Conservation (phyloP, 495 filamentous ascomycete species). For the Xylaria scruposa region DNA sequence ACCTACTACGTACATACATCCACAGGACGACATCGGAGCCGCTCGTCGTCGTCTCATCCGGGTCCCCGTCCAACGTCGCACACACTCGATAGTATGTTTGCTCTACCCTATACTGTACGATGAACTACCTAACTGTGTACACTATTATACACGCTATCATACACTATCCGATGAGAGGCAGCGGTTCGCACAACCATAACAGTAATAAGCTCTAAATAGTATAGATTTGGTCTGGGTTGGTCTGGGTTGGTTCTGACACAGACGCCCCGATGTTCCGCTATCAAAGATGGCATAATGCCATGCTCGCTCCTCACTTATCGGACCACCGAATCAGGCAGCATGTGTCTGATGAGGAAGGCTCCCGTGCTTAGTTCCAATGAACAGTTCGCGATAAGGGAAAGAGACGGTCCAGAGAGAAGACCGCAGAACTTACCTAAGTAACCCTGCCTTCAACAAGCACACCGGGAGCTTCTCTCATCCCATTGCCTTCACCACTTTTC, state of each 20-base stretch:
- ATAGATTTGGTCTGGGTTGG: neutral
- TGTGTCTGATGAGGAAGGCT: constrained; percentile 27
- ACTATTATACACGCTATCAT: neutral
- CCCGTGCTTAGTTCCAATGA: constrained; percentile 17
- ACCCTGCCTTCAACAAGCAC: constrained; percentile 16
- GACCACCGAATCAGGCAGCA: constrained; percentile 23
- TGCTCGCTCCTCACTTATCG: constrained; percentile 21
- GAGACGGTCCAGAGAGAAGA: constrained; percentile 12
- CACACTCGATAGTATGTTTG: constrained; percentile 6
- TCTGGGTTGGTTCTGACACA: constrained; percentile 1
- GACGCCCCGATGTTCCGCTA: constrained; percentile 21
- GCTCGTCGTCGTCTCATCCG: constrained; percentile 19
- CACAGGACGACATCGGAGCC: constrained; percentile 31
- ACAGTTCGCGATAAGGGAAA: constrained; percentile 22
- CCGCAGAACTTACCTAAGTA: neutral
- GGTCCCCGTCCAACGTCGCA: constrained; percentile 23
- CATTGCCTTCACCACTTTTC: constrained; percentile 14
- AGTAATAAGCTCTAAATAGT: constrained; percentile 18
- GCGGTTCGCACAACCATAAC: neutral
- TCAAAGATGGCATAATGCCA: constrained; percentile 1
- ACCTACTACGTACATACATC: neutral
- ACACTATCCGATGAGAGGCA: neutral
- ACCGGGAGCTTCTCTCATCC: constrained; percentile 22
- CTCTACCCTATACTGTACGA: neutral
- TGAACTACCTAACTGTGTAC: constrained; percentile 2